These are phyloP conservation scores for Eucalyptus dawsonii DNA, from an alignment of 345 rosid species.

Conservation along the genomic window DNA sequence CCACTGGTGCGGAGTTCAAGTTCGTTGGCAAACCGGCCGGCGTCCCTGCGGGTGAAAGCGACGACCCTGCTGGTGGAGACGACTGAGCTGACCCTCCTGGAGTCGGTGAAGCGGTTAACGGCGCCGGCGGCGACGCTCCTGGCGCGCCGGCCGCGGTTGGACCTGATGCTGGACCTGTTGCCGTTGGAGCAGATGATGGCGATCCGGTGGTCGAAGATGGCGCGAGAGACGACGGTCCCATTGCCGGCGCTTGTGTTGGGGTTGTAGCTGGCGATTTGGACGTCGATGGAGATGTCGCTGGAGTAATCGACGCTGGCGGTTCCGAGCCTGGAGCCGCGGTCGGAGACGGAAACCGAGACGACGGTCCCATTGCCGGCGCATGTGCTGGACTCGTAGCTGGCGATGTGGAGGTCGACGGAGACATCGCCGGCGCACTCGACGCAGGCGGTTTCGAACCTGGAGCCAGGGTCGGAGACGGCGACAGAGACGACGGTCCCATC, in stretches of 20 bases:
- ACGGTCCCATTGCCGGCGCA: no score
- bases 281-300: background rate
- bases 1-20: background rate
- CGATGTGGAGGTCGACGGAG: no score
- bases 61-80: no score
- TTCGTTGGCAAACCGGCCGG: background rate
- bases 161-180: background rate
- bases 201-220: background rate
- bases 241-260: background rate
- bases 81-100: background rate
- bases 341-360: no score
- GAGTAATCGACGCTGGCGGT: background rate
- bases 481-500: background rate
- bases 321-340: background rate
- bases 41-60: background rate
- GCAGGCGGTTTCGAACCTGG: conserved; percentile 2
- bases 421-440: background rate
- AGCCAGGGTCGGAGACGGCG: background rate
- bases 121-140: background rate
- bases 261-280: background rate
- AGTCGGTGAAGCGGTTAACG: background rate
- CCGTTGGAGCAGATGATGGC: background rate
- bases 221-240: background rate
- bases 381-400: no score
- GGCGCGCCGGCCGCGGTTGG: background rate